Evolutionary conservation across 2,329 filamentous ascomycete species (phyloP), one percentile per base, ranked within the genome.

Genomic region (Leptographium wingfieldii): DNA sequence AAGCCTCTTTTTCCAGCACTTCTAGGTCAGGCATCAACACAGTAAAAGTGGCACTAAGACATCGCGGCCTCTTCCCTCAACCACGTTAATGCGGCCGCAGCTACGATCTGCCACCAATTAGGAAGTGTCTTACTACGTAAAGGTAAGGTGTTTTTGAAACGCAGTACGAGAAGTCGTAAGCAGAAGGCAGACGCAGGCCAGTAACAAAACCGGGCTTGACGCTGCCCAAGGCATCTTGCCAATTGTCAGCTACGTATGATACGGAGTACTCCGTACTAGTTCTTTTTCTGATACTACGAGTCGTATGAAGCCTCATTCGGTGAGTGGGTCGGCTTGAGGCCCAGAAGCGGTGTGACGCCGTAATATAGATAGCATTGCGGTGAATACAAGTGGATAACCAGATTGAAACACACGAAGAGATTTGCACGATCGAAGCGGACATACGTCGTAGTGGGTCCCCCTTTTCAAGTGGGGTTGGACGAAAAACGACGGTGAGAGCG

Each of bases 281-380:
- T 16, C 2, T 19, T 29, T 14, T 52, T 29, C 16, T 27, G 25
- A 52, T 52, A 35, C 33, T 35, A 35, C 33, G 10, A 11, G 6
- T 10, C 2, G 33, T 35, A 31, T 35, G 33, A 11, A 52, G 49
- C 53, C 55, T 29, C 38, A 29, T 56, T 31, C 12, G 25, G 40
- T 5, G 14, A 35, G 55, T 56, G 55, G 55, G 29, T 40, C 55
- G 46, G 38, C 22, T 16, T 9, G 52, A 25, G 55, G 40, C 40
- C 38, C 55, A 48, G 40, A 56, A 48, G 55, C 55, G 55, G 55
- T 56, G 55, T 56, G 55, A 56, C 29, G 27, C 29, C 29, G 54
- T 25, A 56, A 57, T 57, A 16, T 31, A 51, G 12, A 29, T 38
- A 49, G 51, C 46, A 22, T 49, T 33, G 55, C 55, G 55, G 40